Conservation (phyloP, 306 rosid species). For the Acmispon strigosus region DNA sequence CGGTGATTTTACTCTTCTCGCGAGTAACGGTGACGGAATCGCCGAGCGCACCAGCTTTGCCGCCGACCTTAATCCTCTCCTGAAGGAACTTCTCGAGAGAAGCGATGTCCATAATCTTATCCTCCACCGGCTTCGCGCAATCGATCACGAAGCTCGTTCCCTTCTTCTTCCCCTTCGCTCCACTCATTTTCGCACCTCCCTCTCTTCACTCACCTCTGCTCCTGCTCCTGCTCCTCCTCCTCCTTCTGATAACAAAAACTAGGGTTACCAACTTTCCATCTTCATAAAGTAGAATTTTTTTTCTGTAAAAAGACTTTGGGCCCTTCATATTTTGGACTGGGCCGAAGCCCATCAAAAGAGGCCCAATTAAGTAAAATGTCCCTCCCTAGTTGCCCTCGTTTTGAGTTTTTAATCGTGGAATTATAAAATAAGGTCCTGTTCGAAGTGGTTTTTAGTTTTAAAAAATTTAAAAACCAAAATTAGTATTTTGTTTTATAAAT, state of each 20-base stretch:
- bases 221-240: no score
- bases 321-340: not conserved
- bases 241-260: not conserved
- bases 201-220: no score
- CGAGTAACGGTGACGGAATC: conserved; percentile 63
- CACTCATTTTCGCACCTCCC: conserved; percentile 52
- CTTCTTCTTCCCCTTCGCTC: conserved; percentile 94
- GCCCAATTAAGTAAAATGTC: not conserved
- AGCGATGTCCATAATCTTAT: conserved; percentile 95
- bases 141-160: conserved; percentile 73
- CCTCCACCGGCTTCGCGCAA: conserved; percentile 92
- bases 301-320: not conserved
- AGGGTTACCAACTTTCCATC: conserved; percentile 16
- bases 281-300: not conserved
- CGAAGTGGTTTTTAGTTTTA: no score
- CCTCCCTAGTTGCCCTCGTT: no score
- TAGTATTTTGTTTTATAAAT: no score
- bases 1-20: conserved; percentile 71
- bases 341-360: not conserved
- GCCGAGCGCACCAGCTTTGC: conserved; percentile 94
- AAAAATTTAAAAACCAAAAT: no score
- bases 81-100: conserved; percentile 91
- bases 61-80: conserved; percentile 94
- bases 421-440: no score
- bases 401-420: no score